Evolutionary conservation across 2,329 filamentous ascomycete species (phyloP), one percentile per base, ranked within the genome.

Genomic region (Trichoderma polysporum): DNA sequence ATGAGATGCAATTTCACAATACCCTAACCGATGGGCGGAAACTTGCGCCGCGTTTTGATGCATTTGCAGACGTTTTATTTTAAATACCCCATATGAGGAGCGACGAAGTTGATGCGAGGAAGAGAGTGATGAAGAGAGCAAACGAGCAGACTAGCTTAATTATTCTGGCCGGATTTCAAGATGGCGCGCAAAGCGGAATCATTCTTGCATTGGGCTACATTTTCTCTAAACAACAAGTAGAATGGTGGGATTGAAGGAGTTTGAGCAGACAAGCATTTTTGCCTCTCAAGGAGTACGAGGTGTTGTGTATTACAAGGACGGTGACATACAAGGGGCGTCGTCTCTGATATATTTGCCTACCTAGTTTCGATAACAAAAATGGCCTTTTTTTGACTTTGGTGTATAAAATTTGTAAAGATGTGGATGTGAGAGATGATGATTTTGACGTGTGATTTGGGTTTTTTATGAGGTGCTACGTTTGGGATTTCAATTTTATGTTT

Each of bases 361-460:
- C 63, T 72, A 72, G 70, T 68, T 73, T 71, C 68, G 69, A 73
- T 74, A 72, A 68, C 69, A 72, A 70, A 67, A 70, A 68, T 60
- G 62, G 50, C 45, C 52, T 52, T 61, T 65, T 58, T 45, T 65
- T 66, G 45, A n/a, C 19, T 8, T 19, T 10, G 12, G 19, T 45
- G 3, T 41, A 19, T n/a, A 8, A 19, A 41, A n/a, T 41, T 37
- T 33, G 19, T 68, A 54, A 67, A 65, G 50, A 41, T 54, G 58
- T 47, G 54, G 39, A 39, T 39, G 25, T 45, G 15, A 33, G 27
- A 15, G 6, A 15, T n/a, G n/a, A n/a, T n/a, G n/a, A n/a, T n/a
- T n/a, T n/a, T n/a, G n/a, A n/a, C n/a, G n/a, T n/a, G n/a, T n/a
- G n/a, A n/a, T n/a, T n/a, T n/a, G n/a, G n/a, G n/a, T n/a, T n/a